A percentile compares a stretch with the other conserved stretches of the same genome.
Evolutionary conservation across 331 rosid species (phyloP).

Genomic region (Phaseolus coccineus): DNA sequence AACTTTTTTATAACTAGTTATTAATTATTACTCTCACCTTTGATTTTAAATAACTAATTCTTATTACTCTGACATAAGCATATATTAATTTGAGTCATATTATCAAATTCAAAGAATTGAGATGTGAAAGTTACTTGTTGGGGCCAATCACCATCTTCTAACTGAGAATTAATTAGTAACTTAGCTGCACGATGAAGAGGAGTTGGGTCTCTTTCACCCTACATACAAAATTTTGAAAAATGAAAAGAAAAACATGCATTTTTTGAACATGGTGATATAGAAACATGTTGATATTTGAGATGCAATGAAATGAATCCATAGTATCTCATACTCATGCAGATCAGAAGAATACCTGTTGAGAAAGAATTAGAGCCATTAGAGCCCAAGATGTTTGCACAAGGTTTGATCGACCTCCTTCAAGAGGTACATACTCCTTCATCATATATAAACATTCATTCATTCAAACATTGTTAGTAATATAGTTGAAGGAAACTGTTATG

Average conservation of each 20-base stretch:
- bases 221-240: neutral
- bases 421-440: conserved; percentile 64
- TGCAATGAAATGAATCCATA: neutral
- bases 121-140: conserved; percentile 42
- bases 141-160: conserved; percentile 56
- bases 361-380: conserved; percentile 67
- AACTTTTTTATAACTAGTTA: too few relatives aligned
- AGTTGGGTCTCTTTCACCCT: neutral
- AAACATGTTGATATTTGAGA: too few relatives aligned
- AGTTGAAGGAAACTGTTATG: neutral
- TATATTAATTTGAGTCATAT: too few relatives aligned
- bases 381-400: conserved; percentile 36
- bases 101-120: neutral
- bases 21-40: too few relatives aligned
- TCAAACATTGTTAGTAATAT: too few relatives aligned
- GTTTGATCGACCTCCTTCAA: conserved; percentile 65
- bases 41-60: too few relatives aligned
- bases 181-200: conserved; percentile 51
- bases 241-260: neutral
- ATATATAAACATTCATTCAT: neutral
- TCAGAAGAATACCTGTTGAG: conserved; percentile 57
- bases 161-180: conserved; percentile 54
- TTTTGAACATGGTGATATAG: too few relatives aligned
- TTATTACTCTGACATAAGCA: too few relatives aligned
- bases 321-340: neutral